Percentiles rank a stretch among this genome's conserved stretches.
phyloP scores from a whole-genome alignment of 108 stramenopile genomes.

The Nitzschia sp. region DNA sequence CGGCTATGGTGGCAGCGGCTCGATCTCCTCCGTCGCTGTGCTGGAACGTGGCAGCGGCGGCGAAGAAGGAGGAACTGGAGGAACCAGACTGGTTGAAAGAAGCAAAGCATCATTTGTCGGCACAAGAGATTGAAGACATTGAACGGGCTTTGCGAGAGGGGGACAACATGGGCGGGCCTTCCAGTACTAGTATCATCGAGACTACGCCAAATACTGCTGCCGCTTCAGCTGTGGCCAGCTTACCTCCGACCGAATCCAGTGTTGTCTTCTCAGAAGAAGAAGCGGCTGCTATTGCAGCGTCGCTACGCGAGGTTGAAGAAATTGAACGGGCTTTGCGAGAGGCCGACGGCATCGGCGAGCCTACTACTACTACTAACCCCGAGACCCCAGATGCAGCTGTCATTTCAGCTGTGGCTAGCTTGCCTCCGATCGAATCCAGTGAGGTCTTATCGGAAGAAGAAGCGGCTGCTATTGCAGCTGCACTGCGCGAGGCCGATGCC shows the following conservation, averaged over 20 bases:
- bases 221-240: background rate
- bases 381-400: background rate
- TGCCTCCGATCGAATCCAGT: background rate
- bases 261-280: too few relatives aligned
- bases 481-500: constrained; percentile 58
- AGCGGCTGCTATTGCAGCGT: background rate
- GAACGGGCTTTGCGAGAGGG: constrained; percentile 34
- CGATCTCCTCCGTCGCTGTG: background rate
- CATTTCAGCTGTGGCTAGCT: background rate
- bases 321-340: constrained; percentile 36
- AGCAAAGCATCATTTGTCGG: constrained; percentile 17
- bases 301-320: constrained; percentile 16
- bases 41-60: background rate
- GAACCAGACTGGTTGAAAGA: constrained; percentile 1
- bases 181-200: too few relatives aligned
- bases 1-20: background rate
- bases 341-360: constrained; percentile 17
- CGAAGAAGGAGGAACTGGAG: background rate
- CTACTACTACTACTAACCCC: too few relatives aligned
- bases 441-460: constrained; percentile 34
- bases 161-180: constrained; percentile 4
- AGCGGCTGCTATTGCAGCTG: constrained; percentile 46
- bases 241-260: constrained; percentile 2
- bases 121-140: constrained; percentile 26
- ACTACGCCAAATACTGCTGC: background rate